Conservation (phyloP, 805 yeast genomes). For the Sugiyamaella valdiviana region DNA sequence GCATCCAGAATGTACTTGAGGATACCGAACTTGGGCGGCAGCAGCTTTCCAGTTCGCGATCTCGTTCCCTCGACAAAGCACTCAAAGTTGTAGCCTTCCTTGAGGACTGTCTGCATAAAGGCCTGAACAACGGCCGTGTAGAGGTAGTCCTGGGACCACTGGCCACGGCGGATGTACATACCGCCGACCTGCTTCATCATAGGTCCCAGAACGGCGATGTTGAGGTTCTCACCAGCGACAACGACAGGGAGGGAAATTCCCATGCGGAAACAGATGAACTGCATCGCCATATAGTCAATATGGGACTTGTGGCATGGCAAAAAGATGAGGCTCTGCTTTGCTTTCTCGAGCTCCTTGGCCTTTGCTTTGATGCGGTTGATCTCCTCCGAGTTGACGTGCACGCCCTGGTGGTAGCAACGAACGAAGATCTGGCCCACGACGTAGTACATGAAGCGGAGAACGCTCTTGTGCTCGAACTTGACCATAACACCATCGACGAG, state of each 20-base stretch:
- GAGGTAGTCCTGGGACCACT: constrained; percentile 37
- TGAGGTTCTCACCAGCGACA: constrained; percentile 61
- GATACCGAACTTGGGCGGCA: constrained; percentile 57
- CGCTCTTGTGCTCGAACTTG: constrained; percentile 27
- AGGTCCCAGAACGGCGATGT: constrained; percentile 50
- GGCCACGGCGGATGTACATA: constrained; percentile 48
- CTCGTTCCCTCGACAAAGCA: constrained; percentile 64
- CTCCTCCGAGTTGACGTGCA: constrained; percentile 34
- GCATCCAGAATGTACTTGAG: constrained; percentile 47
- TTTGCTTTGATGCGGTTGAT: constrained; percentile 29
- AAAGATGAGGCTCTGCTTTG: constrained; percentile 37
- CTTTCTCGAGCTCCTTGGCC: constrained; percentile 31
- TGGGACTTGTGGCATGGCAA: constrained; percentile 61
- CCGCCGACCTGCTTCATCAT: constrained; percentile 49
- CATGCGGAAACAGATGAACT: constrained; percentile 47
- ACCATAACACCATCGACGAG: constrained; percentile 32
- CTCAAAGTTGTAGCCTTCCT: constrained; percentile 47
- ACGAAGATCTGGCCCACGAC: constrained; percentile 35
- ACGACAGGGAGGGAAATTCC: constrained; percentile 51
- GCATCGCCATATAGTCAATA: constrained; percentile 54
- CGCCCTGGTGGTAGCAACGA: constrained; percentile 38
- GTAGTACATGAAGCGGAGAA: constrained; percentile 31
- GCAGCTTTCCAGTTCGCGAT: constrained; percentile 57
- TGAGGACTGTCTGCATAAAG: constrained; percentile 43
- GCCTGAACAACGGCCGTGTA: constrained; percentile 38